Conservation (phyloP, 1,284 basidiomycete species). For the Somion occarium region DNA sequence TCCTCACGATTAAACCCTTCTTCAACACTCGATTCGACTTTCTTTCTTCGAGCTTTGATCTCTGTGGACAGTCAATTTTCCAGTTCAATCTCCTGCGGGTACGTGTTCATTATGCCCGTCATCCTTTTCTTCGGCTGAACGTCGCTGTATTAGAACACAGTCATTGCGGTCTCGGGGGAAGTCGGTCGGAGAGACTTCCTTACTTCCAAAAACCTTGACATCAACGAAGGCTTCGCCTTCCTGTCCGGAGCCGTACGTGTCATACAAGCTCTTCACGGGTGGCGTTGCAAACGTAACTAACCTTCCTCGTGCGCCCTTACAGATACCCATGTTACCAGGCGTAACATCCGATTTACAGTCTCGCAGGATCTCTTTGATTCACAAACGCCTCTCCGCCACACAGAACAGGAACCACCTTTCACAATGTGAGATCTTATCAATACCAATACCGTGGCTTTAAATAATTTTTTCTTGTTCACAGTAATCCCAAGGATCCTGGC, state of each 20-base stretch:
- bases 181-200: slow-evolving; percentile 65
- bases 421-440: slow-evolving; percentile 41
- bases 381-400: slow-evolving; percentile 58
- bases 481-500: slow-evolving; percentile 61
- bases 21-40: slow-evolving; percentile 67
- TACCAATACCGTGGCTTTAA: slow-evolving; percentile 9
- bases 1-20: slow-evolving; percentile 58
- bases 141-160: slow-evolving; percentile 45
- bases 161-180: slow-evolving; percentile 69
- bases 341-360: slow-evolving; percentile 65
- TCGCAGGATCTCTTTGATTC: slow-evolving; percentile 55
- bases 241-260: slow-evolving; percentile 65
- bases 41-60: slow-evolving; percentile 61
- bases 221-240: slow-evolving; percentile 71
- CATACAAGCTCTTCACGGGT: slow-evolving; percentile 11
- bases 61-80: slow-evolving; percentile 57
- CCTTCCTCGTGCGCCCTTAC: slow-evolving; percentile 8
- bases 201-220: slow-evolving; percentile 59
- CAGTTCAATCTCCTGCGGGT: slow-evolving; percentile 63
- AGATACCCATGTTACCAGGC: slow-evolving; percentile 72
- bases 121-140: slow-evolving; percentile 11
- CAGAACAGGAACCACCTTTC: slow-evolving; percentile 57
- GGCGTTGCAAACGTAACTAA: slow-evolving; percentile 2
- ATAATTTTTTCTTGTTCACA: slow-evolving; percentile 19
- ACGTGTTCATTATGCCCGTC: slow-evolving; percentile 23